Evolutionary conservation across 2,329 filamentous ascomycete species (phyloP).

Genomic region (Pseudogymnoascus sp.): DNA sequence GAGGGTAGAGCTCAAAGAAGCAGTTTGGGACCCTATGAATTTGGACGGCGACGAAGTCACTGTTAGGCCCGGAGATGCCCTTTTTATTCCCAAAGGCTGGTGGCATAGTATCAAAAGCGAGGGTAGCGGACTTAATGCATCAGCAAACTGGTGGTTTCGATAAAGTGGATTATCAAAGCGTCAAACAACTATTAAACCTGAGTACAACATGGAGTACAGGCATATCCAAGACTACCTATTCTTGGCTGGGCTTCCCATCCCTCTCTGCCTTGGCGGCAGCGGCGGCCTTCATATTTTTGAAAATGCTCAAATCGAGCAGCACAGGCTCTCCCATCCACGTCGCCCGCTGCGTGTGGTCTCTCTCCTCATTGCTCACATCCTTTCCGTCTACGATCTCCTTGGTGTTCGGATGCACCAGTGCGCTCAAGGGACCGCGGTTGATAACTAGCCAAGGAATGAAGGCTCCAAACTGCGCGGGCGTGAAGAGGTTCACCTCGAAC

Average conservation of each 20-base stretch:
- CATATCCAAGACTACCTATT: background rate
- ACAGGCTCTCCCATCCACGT: constrained; percentile 66
- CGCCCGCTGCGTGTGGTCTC: constrained; percentile 38
- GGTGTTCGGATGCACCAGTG: constrained; percentile 75
- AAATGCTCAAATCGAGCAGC: constrained; percentile 47
- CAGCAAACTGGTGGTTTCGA: constrained; percentile 69
- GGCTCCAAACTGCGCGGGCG: constrained; percentile 78
- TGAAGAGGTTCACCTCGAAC: constrained; percentile 89
- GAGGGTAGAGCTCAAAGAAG: constrained; percentile 53
- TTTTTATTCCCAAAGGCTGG: constrained; percentile 78
- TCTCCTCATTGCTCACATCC: constrained; percentile 22
- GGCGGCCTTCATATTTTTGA: constrained; percentile 30
- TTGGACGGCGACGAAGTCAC: constrained; percentile 30
- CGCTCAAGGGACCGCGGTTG: constrained; percentile 71
- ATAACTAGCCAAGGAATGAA: constrained; percentile 80
- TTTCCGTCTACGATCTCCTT: constrained; percentile 35
- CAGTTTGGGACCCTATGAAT: constrained; percentile 52
- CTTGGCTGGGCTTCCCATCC: background rate
- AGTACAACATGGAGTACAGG: background rate
- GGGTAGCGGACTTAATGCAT: constrained; percentile 34
- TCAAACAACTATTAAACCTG: background rate
- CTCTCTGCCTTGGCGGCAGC: background rate
- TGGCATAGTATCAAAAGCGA: constrained; percentile 74
- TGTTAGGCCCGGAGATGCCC: constrained; percentile 56
- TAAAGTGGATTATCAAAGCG: constrained; percentile 31